A percentile compares a stretch with the other conserved stretches of the same genome.
Conservation (phyloP, 176 grass and related monocot genomes). For the Raddia distichophylla region DNA sequence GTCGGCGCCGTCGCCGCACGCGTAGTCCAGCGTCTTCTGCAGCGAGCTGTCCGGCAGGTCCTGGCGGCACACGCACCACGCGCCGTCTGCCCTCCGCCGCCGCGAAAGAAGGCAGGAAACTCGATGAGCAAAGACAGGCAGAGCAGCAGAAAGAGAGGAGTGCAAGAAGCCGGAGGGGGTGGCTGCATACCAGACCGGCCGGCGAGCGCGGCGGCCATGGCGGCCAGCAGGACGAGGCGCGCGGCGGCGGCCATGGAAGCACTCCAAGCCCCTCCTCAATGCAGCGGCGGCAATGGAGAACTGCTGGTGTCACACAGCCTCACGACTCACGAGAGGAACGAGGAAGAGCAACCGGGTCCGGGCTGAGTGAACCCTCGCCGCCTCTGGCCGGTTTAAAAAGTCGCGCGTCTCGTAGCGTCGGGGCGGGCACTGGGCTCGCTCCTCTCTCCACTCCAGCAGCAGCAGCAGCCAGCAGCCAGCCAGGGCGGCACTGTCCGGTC, state of each 20-base stretch:
- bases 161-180: not conserved
- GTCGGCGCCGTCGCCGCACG: constrained; percentile 77
- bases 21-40: constrained; percentile 86
- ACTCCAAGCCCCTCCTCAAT: not conserved
- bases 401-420: constrained; percentile 13
- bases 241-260: constrained; percentile 31
- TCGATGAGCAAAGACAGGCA: not conserved
- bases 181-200: constrained; percentile 39
- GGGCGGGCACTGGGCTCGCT: not conserved
- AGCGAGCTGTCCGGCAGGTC: constrained; percentile 50
- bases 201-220: constrained; percentile 24
- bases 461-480: too few species aligned
- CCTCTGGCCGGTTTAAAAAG: not conserved
- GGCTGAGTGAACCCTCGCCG: not conserved
- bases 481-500: not conserved
- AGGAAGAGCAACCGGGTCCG: too few species aligned
- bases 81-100: constrained; percentile 48
- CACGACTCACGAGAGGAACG: not conserved
- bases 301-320: too few species aligned
- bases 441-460: not conserved
- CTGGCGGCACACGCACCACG: constrained; percentile 73
- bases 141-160: not conserved
- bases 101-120: too few species aligned
- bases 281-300: not conserved
- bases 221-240: constrained; percentile 21